Conservation (phyloP, 192 early-diverging fungal genomes). For the Coemansia sp. region DNA sequence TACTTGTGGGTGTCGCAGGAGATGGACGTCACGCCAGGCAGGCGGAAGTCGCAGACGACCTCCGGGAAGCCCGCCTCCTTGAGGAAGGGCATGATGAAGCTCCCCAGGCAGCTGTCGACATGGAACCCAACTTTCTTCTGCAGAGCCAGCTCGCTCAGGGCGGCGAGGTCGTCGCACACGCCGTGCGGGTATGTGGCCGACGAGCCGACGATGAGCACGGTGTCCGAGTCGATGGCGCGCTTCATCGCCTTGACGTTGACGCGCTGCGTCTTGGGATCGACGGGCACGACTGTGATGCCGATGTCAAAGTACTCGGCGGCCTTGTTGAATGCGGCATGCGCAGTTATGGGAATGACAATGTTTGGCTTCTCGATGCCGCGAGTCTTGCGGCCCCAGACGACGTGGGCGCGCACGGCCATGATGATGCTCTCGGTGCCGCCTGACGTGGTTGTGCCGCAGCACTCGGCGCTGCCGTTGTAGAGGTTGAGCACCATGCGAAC, state of each 20-base stretch:
- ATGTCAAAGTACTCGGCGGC: constrained; percentile 90
- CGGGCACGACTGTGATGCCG: constrained; percentile 79
- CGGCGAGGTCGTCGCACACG: constrained; percentile 85
- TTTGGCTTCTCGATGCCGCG: constrained; percentile 87
- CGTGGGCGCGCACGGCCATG: constrained; percentile 93
- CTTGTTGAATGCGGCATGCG: constrained; percentile 96
- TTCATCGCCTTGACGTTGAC: constrained; percentile 77
- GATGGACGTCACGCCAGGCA: constrained; percentile 91
- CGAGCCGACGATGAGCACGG: constrained; percentile 88
- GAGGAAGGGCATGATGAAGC: constrained; percentile 91
- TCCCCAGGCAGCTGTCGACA: constrained; percentile 94
- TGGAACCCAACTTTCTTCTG: constrained; percentile 86
- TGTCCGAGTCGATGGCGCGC: constrained; percentile 85
- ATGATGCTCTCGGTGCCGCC: constrained; percentile 94
- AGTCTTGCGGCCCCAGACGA: constrained; percentile 75
- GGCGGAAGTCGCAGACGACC: constrained; percentile 79
- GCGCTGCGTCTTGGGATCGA: constrained; percentile 71
- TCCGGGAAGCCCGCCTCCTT: constrained; percentile 90
- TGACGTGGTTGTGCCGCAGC: constrained; percentile 85
- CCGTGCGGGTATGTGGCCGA: constrained; percentile 93
- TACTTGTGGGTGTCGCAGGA: constrained; percentile 99
- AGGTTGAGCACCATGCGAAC: constrained; percentile 88
- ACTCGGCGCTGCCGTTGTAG: constrained; percentile 73
- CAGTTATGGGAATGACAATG: constrained; percentile 90
- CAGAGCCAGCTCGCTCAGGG: constrained; percentile 72